phyloP scores from a whole-genome alignment of 192 early-diverging fungal species.

The Mortierella alpina region DNA sequence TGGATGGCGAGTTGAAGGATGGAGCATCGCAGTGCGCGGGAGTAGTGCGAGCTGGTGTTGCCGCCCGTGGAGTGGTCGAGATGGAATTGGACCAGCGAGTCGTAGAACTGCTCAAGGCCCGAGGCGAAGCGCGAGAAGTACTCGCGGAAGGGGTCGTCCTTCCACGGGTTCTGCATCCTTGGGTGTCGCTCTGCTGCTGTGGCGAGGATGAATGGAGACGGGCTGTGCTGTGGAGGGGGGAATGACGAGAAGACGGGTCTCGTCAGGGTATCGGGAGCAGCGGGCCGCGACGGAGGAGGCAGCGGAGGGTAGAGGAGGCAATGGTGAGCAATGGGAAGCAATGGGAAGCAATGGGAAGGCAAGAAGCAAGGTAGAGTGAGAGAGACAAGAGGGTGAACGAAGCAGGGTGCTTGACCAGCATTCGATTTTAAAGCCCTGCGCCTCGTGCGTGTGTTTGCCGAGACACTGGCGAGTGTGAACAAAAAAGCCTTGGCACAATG shows the following conservation, averaged over 20 bases:
- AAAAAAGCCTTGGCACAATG: neutral
- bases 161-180: neutral
- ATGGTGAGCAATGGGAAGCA: neutral
- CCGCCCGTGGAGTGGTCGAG: neutral
- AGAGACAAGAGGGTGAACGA: neutral
- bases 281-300: neutral
- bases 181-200: neutral
- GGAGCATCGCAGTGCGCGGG: neutral
- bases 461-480: neutral
- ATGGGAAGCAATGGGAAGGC: neutral
- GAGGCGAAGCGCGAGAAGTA: conserved; percentile 35
- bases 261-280: neutral
- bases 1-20: conserved; percentile 20
- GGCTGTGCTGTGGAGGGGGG: neutral
- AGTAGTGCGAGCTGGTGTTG: conserved; percentile 1
- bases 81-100: conserved; percentile 19
- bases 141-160: conserved; percentile 22
- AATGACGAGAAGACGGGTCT: too few relatives aligned
- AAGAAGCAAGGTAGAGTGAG: too few relatives aligned
- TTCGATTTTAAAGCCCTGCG: too few relatives aligned
- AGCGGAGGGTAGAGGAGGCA: conserved; percentile 1
- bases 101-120: conserved; percentile 36
- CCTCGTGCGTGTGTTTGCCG: too few relatives aligned
- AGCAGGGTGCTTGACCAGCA: neutral
- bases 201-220: neutral